These are phyloP conservation scores for Cnidoscolus chayamansa DNA, from an alignment of 441 rosid genomes.

Conservation along the genomic window DNA sequence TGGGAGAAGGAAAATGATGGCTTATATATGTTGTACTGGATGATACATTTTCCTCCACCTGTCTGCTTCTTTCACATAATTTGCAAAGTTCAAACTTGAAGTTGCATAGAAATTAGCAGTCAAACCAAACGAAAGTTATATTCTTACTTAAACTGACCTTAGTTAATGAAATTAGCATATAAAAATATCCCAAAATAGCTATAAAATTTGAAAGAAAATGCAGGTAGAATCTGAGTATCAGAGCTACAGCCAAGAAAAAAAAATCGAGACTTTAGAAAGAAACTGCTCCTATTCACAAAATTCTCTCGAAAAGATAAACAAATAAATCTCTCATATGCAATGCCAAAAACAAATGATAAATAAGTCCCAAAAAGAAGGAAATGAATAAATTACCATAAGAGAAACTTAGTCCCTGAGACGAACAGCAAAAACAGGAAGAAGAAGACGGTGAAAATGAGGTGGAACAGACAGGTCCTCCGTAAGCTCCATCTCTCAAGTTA, in stretches of 20 bases:
- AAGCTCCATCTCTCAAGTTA: conserved; percentile 14
- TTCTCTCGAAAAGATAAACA: no score
- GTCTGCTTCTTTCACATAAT: conserved; percentile 1
- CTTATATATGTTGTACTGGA: no score
- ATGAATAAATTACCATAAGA: conserved; percentile 20
- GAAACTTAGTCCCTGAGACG: conserved; percentile 22
- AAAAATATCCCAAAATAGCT: neutral
- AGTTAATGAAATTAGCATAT: neutral
- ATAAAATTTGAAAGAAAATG: neutral
- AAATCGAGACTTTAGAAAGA: no score
- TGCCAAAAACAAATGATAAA: neutral
- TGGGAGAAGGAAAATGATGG: no score
- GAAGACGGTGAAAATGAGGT: conserved; percentile 11
- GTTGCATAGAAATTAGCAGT: neutral
- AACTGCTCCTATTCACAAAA: no score
- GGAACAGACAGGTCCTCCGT: conserved; percentile 10
- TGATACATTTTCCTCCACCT: neutral
- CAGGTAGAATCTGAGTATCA: neutral
- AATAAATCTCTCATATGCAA: neutral
- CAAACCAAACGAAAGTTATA: neutral
- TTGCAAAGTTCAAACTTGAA: no score
- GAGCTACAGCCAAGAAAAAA: neutral
- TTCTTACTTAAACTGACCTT: neutral
- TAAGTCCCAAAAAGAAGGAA: neutral
- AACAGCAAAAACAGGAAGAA: conserved; percentile 19